Percentiles rank a stretch among this genome's conserved stretches.
Evolutionary conservation across 2,329 filamentous ascomycete genomes (phyloP).

Genomic region (Aschersonia sp.): DNA sequence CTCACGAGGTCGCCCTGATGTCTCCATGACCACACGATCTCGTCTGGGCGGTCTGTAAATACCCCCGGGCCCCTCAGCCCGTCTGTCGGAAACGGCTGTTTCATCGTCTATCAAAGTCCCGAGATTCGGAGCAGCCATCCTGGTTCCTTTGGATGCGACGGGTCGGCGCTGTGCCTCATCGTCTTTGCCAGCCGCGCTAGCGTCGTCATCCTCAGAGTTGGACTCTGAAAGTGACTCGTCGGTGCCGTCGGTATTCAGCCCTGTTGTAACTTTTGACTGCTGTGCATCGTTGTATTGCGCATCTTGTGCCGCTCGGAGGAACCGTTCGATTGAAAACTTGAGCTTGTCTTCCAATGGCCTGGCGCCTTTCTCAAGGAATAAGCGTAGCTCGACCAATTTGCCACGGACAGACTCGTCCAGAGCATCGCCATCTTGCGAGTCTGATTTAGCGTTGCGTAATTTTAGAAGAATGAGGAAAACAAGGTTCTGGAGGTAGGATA

Average conservation of each 20-base stretch:
- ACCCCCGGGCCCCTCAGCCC: slow-evolving; percentile 36
- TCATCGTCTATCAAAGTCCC: slow-evolving; percentile 18
- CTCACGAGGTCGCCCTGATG: slow-evolving; percentile 39
- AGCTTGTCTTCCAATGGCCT: slow-evolving; percentile 78
- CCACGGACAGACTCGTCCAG: slow-evolving; percentile 55
- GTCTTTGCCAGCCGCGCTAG: slow-evolving; percentile 11
- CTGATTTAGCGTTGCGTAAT: slow-evolving; percentile 40
- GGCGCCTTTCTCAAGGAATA: slow-evolving; percentile 87
- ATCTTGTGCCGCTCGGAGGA: slow-evolving; percentile 74
- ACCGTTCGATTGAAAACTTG: slow-evolving; percentile 92
- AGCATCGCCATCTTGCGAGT: slow-evolving; percentile 18
- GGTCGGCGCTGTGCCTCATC: slow-evolving; percentile 1
- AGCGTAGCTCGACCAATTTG: slow-evolving; percentile 79
- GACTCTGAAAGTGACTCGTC: slow-evolving; percentile 1
- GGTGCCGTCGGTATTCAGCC: slow-evolving; percentile 8
- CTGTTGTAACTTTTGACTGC: slow-evolving; percentile 12
- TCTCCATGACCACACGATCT: slow-evolving; percentile 72
- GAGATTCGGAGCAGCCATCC: slow-evolving; percentile 17
- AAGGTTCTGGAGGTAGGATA: slow-evolving; percentile 90
- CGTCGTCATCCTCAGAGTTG: slow-evolving; percentile 18
- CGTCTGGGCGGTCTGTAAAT: slow-evolving; percentile 85
- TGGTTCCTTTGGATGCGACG: slow-evolving; percentile 6
- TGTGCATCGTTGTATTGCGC: slow-evolving; percentile 30
- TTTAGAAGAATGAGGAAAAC: slow-evolving; percentile 78
- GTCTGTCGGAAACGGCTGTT: slow-evolving; percentile 11